Evolutionary conservation across 2,329 filamentous ascomycete species (phyloP), one percentile per base, ranked within the genome.

Genomic region (Penicillium sp.): DNA sequence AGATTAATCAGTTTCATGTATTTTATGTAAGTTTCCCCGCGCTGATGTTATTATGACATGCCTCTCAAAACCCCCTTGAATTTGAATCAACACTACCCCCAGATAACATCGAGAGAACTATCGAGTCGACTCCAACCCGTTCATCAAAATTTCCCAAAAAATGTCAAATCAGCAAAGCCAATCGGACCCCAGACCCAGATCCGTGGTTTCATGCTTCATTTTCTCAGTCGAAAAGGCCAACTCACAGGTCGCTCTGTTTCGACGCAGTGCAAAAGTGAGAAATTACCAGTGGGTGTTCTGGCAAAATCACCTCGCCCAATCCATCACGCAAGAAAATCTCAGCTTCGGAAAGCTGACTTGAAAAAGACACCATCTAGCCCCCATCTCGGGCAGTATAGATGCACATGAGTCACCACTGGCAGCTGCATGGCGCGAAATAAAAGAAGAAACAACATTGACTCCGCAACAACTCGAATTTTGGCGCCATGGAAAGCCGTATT

Each of bases 371-470:
- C 65, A 82, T 66, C 80, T 86, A 49, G 86, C 84, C 0, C 84
- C 86, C 1, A 82, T 89, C 19, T 86, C 86, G 0, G 87, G 87
- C 37, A 82, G 78, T 54, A 82, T 90, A 50, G 82, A 88, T 3
- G 52, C 74, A 6, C 67, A 71, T 0, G 87, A 89, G 3, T 79
- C 71, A 22, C 82, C 86, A 0, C 69, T 86, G 6, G 74, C 78
- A 3, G 82, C 87, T 0, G 87, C 87, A 26, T 83, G 82, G 78
- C 80, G 87, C 14, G 86, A 89, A 70, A 76, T 90, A 22, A 65
- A 69, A 5, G 86, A 89, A 67, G 87, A 89, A 68, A 89, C 87
- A 0, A 77, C 75, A 1, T 77, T 89, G 13, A 81, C 78, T 0
- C 61, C 74, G 0, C 65, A 72, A 0, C 77, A 78, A 0, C 66